phyloP scores from a whole-genome alignment of 805 yeast species.

The Sugiyamaella qingdaonensis region DNA sequence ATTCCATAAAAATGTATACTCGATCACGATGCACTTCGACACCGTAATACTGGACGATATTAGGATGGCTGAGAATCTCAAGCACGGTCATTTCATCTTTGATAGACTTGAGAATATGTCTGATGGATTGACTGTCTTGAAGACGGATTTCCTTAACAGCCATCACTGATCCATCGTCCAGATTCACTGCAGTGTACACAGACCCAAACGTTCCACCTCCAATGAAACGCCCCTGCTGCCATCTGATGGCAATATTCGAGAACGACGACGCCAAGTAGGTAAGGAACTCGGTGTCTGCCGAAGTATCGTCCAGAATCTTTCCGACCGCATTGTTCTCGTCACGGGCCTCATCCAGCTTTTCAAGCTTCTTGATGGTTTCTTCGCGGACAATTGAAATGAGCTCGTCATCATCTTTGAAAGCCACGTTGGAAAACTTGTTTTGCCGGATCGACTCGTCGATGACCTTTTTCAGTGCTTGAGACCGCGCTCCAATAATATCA shows the following conservation, averaged over 20 bases:
- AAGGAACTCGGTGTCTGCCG: slow-evolving; percentile 81
- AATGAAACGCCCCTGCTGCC: slow-evolving; percentile 93
- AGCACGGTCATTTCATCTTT: slow-evolving; percentile 95
- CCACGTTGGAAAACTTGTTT: slow-evolving; percentile 35
- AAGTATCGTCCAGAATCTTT: slow-evolving; percentile 81
- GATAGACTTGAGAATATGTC: slow-evolving; percentile 79
- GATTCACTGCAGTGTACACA: slow-evolving; percentile 85
- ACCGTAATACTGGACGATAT: slow-evolving; percentile 93
- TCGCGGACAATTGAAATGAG: slow-evolving; percentile 56
- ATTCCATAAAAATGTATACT: slow-evolving; percentile 95
- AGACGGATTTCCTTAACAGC: slow-evolving; percentile 95
- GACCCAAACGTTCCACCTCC: slow-evolving; percentile 97
- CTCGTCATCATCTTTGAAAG: slow-evolving; percentile 51
- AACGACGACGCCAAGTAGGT: slow-evolving; percentile 83
- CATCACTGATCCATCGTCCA: slow-evolving; percentile 93
- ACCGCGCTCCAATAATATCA: slow-evolving; percentile 97
- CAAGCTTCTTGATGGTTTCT: slow-evolving; percentile 63
- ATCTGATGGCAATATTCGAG: slow-evolving; percentile 84
- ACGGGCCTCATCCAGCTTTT: slow-evolving; percentile 57
- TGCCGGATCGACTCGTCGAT: slow-evolving; percentile 32
- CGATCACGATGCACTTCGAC: slow-evolving; percentile 96
- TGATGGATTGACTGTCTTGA: slow-evolving; percentile 81
- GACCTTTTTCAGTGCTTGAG: slow-evolving; percentile 56
- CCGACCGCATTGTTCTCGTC: slow-evolving; percentile 59
- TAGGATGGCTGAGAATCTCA: slow-evolving; percentile 93